Conservation (phyloP, 139 green algal species). For the Tetradesmus lagerheimii region DNA sequence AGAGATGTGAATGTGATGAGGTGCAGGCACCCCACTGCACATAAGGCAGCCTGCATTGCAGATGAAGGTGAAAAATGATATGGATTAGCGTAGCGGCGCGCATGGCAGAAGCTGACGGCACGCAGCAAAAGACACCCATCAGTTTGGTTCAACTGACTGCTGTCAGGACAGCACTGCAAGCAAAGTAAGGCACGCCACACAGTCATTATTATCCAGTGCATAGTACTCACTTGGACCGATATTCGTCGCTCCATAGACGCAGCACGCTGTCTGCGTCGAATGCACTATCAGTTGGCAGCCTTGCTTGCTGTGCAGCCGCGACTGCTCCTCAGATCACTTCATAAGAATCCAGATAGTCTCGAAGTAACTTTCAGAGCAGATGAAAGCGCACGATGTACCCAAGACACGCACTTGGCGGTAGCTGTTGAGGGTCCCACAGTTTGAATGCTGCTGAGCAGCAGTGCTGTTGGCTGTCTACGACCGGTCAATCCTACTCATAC, state of each 20-base stretch:
- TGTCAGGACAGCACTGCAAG: not conserved
- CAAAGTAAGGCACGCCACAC: not conserved
- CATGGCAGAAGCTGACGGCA: not conserved
- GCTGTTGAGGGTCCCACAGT: too few relatives aligned
- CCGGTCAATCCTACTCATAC: too few relatives aligned
- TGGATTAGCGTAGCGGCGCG: not conserved
- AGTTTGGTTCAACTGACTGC: not conserved
- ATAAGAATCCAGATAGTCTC: not conserved
- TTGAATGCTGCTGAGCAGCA: too few relatives aligned
- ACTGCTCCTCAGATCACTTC: not conserved
- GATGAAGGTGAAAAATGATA: not conserved
- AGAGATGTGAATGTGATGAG: not conserved
- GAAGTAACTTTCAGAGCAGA: too few relatives aligned
- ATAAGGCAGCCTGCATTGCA: slow-evolving; percentile 32
- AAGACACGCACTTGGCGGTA: too few relatives aligned
- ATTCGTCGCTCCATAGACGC: not conserved
- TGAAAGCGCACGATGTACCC: too few relatives aligned
- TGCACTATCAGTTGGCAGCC: not conserved
- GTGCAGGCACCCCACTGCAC: slow-evolving; percentile 23
- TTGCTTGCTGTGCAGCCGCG: not conserved
- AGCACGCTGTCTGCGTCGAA: not conserved
- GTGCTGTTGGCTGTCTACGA: too few relatives aligned
- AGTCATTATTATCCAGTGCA: not conserved
- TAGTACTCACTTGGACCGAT: not conserved
- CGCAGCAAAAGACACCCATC: not conserved